Percentiles rank a stretch among this genome's conserved stretches.
phyloP scores from a whole-genome alignment of 2,329 filamentous ascomycete genomes.

The Teratosphaeria zuluensis region DNA sequence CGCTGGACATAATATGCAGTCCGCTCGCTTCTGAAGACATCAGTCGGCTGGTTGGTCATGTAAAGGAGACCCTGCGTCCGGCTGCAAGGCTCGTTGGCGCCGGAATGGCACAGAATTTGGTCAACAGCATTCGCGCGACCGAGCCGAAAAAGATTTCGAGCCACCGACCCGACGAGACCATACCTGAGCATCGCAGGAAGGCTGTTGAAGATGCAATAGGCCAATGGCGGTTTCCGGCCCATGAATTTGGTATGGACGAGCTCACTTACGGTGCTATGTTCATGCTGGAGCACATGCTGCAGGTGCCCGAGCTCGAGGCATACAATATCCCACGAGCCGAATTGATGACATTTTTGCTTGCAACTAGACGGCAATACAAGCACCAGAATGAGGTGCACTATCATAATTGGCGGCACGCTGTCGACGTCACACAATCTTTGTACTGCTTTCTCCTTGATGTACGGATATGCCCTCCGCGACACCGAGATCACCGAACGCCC shows the following conservation, averaged over 20 bases:
- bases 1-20: conserved; percentile 73
- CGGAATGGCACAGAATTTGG: conserved; percentile 22
- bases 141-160: conserved; percentile 11
- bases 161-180: conserved; percentile 49
- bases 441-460: conserved; percentile 78
- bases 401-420: conserved; percentile 95
- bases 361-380: conserved; percentile 90
- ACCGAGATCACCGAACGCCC: conserved; percentile 40
- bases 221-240: conserved; percentile 80
- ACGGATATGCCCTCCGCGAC: conserved; percentile 49
- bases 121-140: conserved; percentile 16
- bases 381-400: conserved; percentile 48
- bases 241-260: conserved; percentile 83
- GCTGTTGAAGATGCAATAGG: conserved; percentile 61
- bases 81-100: conserved; percentile 19
- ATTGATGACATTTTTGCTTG: conserved; percentile 74
- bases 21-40: conserved; percentile 57
- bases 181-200: conserved; percentile 50
- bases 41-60: conserved; percentile 21
- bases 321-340: conserved; percentile 43
- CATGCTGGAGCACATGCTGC: conserved; percentile 84
- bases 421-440: conserved; percentile 88
- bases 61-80: conserved; percentile 19
- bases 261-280: conserved; percentile 72
- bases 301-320: conserved; percentile 67